Evolutionary conservation across 257 asterid genomes (phyloP).

Genomic region (Nicotiana obtusifolia): DNA sequence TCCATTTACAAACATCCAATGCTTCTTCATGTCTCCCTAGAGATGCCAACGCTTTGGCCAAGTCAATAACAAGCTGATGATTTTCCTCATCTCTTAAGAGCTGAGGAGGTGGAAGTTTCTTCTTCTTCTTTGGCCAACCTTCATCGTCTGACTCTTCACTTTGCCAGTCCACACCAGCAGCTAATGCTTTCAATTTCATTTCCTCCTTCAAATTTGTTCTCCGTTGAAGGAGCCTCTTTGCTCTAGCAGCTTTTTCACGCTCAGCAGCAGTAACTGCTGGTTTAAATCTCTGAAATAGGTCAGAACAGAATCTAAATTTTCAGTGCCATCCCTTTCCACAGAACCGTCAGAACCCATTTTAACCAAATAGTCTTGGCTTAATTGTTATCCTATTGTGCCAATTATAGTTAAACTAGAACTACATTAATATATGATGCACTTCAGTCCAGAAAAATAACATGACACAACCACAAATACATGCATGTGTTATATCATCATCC

Average conservation of each 20-base stretch:
- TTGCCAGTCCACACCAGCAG: constrained; percentile 13
- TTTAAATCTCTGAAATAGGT: constrained; percentile 3
- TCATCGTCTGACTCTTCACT: constrained; percentile 19
- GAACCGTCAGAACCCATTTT: too few species aligned
- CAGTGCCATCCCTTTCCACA: too few species aligned
- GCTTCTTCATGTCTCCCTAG: constrained; percentile 1
- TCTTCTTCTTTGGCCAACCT: not conserved
- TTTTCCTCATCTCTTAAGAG: constrained; percentile 15
- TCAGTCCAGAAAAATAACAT: not conserved
- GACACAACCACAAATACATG: not conserved
- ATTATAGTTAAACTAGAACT: not conserved
- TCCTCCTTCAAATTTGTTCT: not conserved
- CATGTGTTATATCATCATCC: not conserved
- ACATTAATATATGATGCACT: not conserved
- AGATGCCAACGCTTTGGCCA: constrained; percentile 8
- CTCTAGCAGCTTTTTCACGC: constrained; percentile 10
- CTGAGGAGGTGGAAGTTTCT: constrained; percentile 4
- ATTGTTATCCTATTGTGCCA: not conserved
- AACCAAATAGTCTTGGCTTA: not conserved
- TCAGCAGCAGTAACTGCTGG: constrained; percentile 11
- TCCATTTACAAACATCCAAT: not conserved
- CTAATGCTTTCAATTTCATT: not conserved
- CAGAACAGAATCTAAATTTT: too few species aligned
- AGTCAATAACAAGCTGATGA: constrained; percentile 13
- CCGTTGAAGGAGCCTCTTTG: constrained; percentile 11